Evolutionary conservation across 2,329 filamentous ascomycete genomes (phyloP), one percentile per base, ranked within the genome.

Genomic region (Cladosporium sp.): DNA sequence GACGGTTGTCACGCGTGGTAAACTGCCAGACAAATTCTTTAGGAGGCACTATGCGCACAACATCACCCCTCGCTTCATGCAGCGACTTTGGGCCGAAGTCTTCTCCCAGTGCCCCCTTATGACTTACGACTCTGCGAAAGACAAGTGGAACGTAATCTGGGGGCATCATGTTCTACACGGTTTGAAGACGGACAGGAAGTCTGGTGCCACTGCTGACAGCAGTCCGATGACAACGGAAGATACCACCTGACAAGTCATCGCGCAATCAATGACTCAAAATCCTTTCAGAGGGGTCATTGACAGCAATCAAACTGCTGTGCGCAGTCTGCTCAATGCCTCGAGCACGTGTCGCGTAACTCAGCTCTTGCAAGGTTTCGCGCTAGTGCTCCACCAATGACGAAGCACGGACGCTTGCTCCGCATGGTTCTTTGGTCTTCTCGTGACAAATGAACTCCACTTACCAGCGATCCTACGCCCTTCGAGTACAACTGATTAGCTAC

Each of bases 31-130:
- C 3, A n/a, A 40, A 2, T 32, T 54, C 9, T 63, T 64, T 15
- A 60, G 56, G 7, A 64, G 65, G 17, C 19, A 57, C 15, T 52
- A 68, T 19, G 62, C 57, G 60, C 74, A 75, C 54, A 60, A 50
- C n/a, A 68, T 80, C 34, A 78, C 71, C 1, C 60, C 67, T 10
- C 71, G 75, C 9, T 74, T 72, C 57, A 80, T 81, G 78, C 68
- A 68, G 53, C 70, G 77, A 32, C 60, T 80, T 15, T 81, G 78
- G 70, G 62, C 66, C 4, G 67, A 66, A 22, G 65, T 80, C 6
- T 74, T 79, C 52, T 60, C 59, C 2, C 69, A 75, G 56, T 75
- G 74, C 64, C 75, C 77, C 37, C 67, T 73, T 45, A 70, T 79
- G 65, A 68, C 70, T 9, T 77, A 70, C 64, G 65, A 77, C 61